Conservation (phyloP, 768 basidiomycete species). For the Pleurotus salmoneostramineus region DNA sequence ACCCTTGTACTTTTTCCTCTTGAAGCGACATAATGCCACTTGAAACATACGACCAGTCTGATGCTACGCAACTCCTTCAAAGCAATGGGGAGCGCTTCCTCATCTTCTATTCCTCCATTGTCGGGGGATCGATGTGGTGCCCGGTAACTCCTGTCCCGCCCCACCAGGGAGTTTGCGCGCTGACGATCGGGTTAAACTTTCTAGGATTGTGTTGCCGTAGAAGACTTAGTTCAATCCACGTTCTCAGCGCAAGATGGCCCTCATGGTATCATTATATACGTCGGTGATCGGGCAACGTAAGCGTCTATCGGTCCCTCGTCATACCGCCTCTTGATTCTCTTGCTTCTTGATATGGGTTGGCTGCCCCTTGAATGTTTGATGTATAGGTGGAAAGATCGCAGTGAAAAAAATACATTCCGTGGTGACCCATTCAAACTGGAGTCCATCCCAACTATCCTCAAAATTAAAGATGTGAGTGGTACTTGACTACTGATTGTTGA, state of each 20-base stretch:
- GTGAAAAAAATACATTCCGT: conserved; percentile 47
- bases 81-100: conserved; percentile 47
- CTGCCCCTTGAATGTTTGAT: neutral
- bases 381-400: conserved; percentile 60
- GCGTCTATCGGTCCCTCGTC: conserved; percentile 18
- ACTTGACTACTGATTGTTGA: neutral
- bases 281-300: conserved; percentile 63
- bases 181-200: neutral
- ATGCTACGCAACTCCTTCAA: conserved; percentile 31
- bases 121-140: conserved; percentile 66
- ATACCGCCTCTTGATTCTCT: neutral
- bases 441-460: conserved; percentile 66
- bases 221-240: conserved; percentile 44
- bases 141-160: conserved; percentile 41
- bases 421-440: conserved; percentile 58
- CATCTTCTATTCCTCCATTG: conserved; percentile 70
- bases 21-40: conserved; percentile 42
- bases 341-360: neutral
- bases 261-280: conserved; percentile 60
- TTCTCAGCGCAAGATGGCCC: conserved; percentile 45
- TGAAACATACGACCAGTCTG: conserved; percentile 28
- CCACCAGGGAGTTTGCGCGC: neutral
- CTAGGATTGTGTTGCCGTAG: conserved; percentile 65
- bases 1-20: no score
- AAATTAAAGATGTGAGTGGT: conserved; percentile 47